These are phyloP conservation scores for Coemansia biformis DNA, from an alignment of 192 early-diverging fungal species.

Conservation along the genomic window DNA sequence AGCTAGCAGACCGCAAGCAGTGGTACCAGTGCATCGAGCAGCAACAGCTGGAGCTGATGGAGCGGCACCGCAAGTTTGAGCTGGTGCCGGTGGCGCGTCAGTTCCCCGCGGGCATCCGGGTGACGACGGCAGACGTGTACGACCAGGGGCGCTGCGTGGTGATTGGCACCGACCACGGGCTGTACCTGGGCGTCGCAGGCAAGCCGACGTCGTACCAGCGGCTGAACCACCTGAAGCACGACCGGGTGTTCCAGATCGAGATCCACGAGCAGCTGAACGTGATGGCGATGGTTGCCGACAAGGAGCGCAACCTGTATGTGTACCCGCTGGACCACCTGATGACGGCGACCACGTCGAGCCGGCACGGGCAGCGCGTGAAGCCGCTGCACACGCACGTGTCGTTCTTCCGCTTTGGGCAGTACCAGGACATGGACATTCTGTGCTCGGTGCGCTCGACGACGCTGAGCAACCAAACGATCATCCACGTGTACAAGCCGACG, in stretches of 20 bases:
- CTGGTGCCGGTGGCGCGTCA: conserved; percentile 42
- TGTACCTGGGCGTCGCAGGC: conserved; percentile 68
- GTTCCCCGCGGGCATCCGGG: conserved; percentile 47
- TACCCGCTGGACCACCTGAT: conserved; percentile 55
- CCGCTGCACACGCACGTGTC: conserved; percentile 60
- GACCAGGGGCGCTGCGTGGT: conserved; percentile 63
- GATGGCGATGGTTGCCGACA: conserved; percentile 77
- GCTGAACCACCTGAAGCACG: conserved; percentile 59
- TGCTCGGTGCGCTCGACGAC: conserved; percentile 68
- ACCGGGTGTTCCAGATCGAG: conserved; percentile 83
- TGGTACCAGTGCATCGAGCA: conserved; percentile 78
- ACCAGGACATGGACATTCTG: conserved; percentile 56
- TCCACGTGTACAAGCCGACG: conserved; percentile 72
- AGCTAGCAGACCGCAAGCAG: conserved; percentile 64
- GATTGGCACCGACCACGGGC: conserved; percentile 79
- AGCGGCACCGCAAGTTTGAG: conserved; percentile 49
- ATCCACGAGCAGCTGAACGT: conserved; percentile 75
- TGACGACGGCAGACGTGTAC: conserved; percentile 51
- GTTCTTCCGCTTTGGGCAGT: conserved; percentile 69
- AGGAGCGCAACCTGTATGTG: conserved; percentile 53
- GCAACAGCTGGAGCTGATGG: conserved; percentile 49
- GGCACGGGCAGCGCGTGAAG: conserved; percentile 26
- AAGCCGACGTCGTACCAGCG: conserved; percentile 49
- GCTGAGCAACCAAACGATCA: conserved; percentile 61
- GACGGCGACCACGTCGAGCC: conserved; percentile 27